These are phyloP conservation scores for Globisporangium okanoganense DNA, from an alignment of 352 stramenopile species.

Conservation along the genomic window DNA sequence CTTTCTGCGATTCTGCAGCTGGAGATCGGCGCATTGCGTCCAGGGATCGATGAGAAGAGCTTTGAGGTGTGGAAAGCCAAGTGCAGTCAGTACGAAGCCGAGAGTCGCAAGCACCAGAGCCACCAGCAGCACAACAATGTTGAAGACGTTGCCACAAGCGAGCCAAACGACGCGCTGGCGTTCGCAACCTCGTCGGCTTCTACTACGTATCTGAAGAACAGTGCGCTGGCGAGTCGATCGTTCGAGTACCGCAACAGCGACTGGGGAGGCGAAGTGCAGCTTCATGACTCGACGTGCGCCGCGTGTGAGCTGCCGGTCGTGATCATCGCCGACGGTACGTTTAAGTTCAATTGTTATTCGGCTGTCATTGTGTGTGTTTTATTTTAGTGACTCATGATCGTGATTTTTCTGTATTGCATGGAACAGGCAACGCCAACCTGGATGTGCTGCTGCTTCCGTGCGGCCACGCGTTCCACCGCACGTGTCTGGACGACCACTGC, in stretches of 20 bases:
- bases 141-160: not conserved
- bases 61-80: slow-evolving; percentile 55
- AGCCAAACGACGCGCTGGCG: not conserved
- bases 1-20: slow-evolving; percentile 63
- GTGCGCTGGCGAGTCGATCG: slow-evolving; percentile 29
- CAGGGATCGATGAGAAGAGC: slow-evolving; percentile 39
- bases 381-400: not conserved
- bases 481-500: slow-evolving; percentile 53
- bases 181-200: not conserved
- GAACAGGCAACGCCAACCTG: slow-evolving; percentile 67
- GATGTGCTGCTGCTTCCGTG: slow-evolving; percentile 75
- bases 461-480: slow-evolving; percentile 72
- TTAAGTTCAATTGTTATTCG: slow-evolving; percentile 1
- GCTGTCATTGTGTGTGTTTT: not conserved
- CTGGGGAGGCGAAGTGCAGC: slow-evolving; percentile 82
- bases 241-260: slow-evolving; percentile 86
- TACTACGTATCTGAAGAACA: slow-evolving; percentile 4
- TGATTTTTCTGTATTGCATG: not conserved
- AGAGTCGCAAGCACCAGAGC: slow-evolving; percentile 16
- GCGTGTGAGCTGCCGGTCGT: slow-evolving; percentile 77
- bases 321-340: slow-evolving; percentile 72
- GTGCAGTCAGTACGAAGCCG: slow-evolving; percentile 47
- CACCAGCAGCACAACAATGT: slow-evolving; percentile 1
- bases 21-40: slow-evolving; percentile 39
- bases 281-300: slow-evolving; percentile 75